Base-by-base conservation (phyloP, 768 basidiomycete species). In the Podaxis sp. region DNA sequence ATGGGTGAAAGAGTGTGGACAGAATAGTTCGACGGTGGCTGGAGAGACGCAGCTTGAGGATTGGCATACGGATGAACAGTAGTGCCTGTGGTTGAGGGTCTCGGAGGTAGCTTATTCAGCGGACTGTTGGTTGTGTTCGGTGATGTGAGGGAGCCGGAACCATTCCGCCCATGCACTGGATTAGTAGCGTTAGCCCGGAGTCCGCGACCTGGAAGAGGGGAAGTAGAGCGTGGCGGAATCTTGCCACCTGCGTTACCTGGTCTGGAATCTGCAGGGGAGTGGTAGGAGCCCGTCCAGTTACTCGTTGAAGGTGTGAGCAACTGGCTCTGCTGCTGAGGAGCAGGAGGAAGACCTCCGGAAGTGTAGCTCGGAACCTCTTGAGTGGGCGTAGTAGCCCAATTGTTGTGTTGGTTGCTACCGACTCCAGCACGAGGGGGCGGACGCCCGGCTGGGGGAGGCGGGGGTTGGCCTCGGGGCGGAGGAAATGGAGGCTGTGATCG, bases 1-100 rank as follows among this genome's bases (percentile, higher is more conserved):
- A 93, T 90, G 0, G 91, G 91, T 1, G 91, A 92, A 52, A 93
- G 81, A 36, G 80, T 82, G 4, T 77, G 72, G 1, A 73, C 68
- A 57, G 74, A 78, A 33, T 68, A 73, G 48, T 65, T 60, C 22
- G 72, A 49, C 2, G 77, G 73, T 5, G 75, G 71, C 54, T 80
- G 76, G 15, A 80, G 68, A 52, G 75, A 72, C 4, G 52, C 17
- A 13, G 84, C 72, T 68, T 84, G 84, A 56, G 81, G 78, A 24
- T 77, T 83, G 0, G 86, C 84, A 63, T 89, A 91, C 0, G 87
- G 87, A 68, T 90, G 89, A 6, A 73, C 70, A 38, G 73, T 76
- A 12, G 79, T 77, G 13, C 78, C 59, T 50, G 59, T 78, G 2
- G 80, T 77, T 6, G 80, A 76, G 0, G 75, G 76, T 48, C 83